Evolutionary conservation across 2,329 filamentous ascomycete genomes (phyloP), one percentile per base, ranked within the genome.

Genomic region (Aspergillus sp.): DNA sequence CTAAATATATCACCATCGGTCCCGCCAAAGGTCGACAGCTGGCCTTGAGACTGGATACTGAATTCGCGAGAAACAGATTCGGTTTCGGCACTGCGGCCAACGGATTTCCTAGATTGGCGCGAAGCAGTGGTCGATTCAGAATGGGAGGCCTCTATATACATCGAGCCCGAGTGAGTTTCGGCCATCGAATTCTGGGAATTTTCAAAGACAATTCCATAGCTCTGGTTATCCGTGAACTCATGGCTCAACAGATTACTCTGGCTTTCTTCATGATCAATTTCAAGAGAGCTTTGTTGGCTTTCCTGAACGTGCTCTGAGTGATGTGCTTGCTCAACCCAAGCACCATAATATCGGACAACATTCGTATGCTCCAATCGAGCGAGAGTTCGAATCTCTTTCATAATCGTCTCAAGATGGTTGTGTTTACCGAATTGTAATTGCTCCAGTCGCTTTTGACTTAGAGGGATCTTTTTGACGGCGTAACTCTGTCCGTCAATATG

Each of bases 341-440:
- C 78, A 44, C 75, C 74, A 57, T 79, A 80, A 55, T 86, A 86
- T 27, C 81, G 73, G 33, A 85, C 82, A 46, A 86, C 76, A 57
- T 85, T 83, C 4, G 72, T 73, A 60, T 86, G 82, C 41, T 84
- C 77, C 10, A 85, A 67, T 28, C 72, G 70, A 41, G 82, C 81
- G 40, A 85, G 67, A 1, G 79, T 80, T 42, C 79, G 72, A 6
- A 84, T 75, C 61, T 85, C 81, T 47, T 74, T 73, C 45, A 83
- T 68, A 30, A 83, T 71, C 43, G 65, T 70, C 54, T 81, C 77
- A 38, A 82, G 63, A 49, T 79, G 78, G 44, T 72, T 65, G 30
- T 75, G 65, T 1, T 75, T 76, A 26, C 72, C 69, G 44, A 73
- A 65, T 41, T 75, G 69, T n/a, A 81, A 70, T 51, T 71, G 72